Evolutionary conservation across 1,284 basidiomycete species (phyloP).

Genomic region (Cerioporus squamosus): DNA sequence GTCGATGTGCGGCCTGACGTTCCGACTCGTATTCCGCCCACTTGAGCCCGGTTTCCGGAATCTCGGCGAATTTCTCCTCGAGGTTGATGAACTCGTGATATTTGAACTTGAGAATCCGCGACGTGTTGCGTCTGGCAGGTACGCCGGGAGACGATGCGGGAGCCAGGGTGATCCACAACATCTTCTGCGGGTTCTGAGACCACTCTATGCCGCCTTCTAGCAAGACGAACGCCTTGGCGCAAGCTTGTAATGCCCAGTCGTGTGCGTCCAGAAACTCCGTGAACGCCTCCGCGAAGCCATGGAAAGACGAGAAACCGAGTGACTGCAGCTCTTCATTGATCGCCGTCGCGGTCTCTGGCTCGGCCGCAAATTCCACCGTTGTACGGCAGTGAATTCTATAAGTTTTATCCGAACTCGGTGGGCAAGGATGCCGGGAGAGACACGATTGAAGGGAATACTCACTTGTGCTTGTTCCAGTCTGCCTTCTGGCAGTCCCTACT

Average conservation of each 20-base stretch:
- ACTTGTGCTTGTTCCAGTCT: background rate
- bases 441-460: background rate
- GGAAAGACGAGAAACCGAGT: background rate
- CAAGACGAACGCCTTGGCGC: background rate
- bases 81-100: background rate
- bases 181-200: background rate
- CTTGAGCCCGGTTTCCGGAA: background rate
- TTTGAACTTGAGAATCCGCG: background rate
- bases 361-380: background rate
- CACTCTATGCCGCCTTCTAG: background rate
- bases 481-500: background rate
- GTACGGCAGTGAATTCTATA: background rate
- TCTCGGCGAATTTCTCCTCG: background rate
- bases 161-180: background rate
- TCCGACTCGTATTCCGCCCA: background rate
- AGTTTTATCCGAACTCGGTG: background rate
- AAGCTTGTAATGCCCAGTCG: background rate
- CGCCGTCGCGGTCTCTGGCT: background rate
- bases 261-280: background rate
- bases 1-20: background rate
- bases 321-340: background rate
- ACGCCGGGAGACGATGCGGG: background rate
- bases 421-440: background rate
- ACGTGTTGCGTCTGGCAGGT: background rate
- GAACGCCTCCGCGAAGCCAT: background rate